Evolutionary conservation across 306 rosid species (phyloP).

Genomic region (Styphnolobium japonicum): DNA sequence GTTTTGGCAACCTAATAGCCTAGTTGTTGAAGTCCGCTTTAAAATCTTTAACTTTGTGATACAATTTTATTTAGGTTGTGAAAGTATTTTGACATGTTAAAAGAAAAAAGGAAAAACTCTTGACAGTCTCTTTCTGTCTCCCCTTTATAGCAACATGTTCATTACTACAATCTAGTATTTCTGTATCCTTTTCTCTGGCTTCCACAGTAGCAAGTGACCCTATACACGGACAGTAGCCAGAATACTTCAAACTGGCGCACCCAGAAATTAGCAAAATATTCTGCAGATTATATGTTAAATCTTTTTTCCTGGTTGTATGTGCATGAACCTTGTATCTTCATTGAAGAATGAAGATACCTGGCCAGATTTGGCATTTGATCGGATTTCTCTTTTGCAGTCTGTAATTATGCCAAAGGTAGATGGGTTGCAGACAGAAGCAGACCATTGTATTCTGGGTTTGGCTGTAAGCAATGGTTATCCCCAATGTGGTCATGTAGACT

Average conservation of each 20-base stretch:
- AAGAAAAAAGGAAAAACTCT: neutral
- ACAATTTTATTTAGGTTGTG: neutral
- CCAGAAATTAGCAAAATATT: neutral
- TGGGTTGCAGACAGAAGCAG: constrained; percentile 73
- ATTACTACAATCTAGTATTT: constrained; percentile 4
- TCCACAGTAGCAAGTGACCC: neutral
- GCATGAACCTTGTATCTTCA: constrained; percentile 7
- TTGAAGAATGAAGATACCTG: neutral
- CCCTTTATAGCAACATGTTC: neutral
- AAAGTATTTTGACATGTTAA: neutral
- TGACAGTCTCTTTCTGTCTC: neutral
- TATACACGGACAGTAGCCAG: neutral
- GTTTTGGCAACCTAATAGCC: no score
- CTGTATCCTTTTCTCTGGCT: neutral
- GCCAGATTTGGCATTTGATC: constrained; percentile 12
- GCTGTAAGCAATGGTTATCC: constrained; percentile 85
- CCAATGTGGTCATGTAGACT: constrained; percentile 91
- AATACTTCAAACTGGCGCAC: neutral
- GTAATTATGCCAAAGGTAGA: constrained; percentile 87
- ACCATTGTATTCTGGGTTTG: constrained; percentile 80
- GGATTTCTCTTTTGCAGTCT: constrained; percentile 51
- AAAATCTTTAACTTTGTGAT: neutral
- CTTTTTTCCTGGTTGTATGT: constrained; percentile 9
- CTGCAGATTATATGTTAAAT: neutral
- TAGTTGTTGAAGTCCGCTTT: neutral